A percentile compares a stretch with the other conserved stretches of the same genome.
These are phyloP conservation scores for Dryas octopetala DNA, from an alignment of 306 rosid genomes.

Conservation along the genomic window DNA sequence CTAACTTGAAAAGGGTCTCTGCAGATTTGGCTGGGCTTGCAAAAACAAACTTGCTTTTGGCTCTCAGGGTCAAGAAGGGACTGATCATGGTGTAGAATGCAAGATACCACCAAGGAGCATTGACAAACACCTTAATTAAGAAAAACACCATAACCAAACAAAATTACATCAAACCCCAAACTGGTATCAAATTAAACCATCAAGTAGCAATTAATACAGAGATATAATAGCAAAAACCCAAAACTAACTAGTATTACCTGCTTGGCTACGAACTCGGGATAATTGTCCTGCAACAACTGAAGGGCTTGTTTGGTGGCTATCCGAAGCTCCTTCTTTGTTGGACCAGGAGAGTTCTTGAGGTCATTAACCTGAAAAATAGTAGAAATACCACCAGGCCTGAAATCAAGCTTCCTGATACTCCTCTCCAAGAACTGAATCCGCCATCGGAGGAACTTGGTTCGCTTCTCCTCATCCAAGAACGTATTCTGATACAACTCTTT, in stretches of 20 bases:
- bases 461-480: slow-evolving; percentile 52
- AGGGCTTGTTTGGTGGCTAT: slow-evolving; percentile 82
- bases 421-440: slow-evolving; percentile 82
- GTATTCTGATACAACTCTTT: slow-evolving; percentile 68
- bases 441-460: slow-evolving; percentile 70
- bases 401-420: slow-evolving; percentile 82
- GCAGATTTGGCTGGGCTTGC: slow-evolving; percentile 44
- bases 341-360: slow-evolving; percentile 82
- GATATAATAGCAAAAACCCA: not conserved
- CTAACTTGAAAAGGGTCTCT: slow-evolving; percentile 71
- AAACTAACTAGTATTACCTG: slow-evolving; percentile 43
- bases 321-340: slow-evolving; percentile 69
- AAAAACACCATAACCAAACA: not conserved
- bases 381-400: slow-evolving; percentile 56
- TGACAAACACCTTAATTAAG: slow-evolving; percentile 49
- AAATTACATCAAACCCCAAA: not conserved
- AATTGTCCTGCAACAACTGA: slow-evolving; percentile 88
- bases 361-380: slow-evolving; percentile 86
- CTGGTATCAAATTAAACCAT: not conserved
- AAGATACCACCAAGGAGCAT: slow-evolving; percentile 66
- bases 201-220: not conserved
- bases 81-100: slow-evolving; percentile 53
- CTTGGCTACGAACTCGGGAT: slow-evolving; percentile 91
- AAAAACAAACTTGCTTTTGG: slow-evolving; percentile 62
- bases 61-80: slow-evolving; percentile 57